Conservation (phyloP, 2,329 filamentous ascomycete genomes). For the Xylaria hypoxylon region DNA sequence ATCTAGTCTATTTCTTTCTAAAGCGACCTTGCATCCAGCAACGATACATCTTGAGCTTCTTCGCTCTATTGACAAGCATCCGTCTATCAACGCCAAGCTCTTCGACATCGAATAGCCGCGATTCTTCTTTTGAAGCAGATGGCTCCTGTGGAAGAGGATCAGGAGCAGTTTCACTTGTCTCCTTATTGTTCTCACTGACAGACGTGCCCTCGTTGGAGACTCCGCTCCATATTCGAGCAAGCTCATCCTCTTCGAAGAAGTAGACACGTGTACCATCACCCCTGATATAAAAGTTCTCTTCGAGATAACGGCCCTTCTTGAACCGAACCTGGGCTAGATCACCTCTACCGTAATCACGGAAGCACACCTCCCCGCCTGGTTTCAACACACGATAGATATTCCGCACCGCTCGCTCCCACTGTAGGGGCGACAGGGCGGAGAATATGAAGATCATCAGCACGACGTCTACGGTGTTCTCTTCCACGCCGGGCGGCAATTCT, state of each 20-base stretch:
- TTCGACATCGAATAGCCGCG: conserved; percentile 73
- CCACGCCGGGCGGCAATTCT: conserved; percentile 79
- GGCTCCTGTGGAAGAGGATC: conserved; percentile 37
- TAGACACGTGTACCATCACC: conserved; percentile 97
- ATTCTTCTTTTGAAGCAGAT: conserved; percentile 34
- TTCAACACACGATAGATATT: conserved; percentile 89
- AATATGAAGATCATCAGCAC: conserved; percentile 98
- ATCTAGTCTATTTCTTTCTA: conserved; percentile 68
- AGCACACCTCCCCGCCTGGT: conserved; percentile 91
- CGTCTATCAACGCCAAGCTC: conserved; percentile 87
- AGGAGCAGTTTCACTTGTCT: conserved; percentile 39
- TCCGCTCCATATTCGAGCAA: conserved; percentile 79
- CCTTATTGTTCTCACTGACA: conserved; percentile 39
- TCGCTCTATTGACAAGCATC: conserved; percentile 90
- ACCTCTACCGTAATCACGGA: conserved; percentile 95
- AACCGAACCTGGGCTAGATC: conserved; percentile 97
- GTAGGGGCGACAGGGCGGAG: conserved; percentile 84
- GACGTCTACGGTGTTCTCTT: conserved; percentile 85
- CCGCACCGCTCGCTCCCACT: conserved; percentile 84
- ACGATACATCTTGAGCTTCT: conserved; percentile 96
- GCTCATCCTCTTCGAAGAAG: conserved; percentile 91
- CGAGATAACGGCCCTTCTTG: conserved; percentile 92
- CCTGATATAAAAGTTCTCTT: conserved; percentile 96
- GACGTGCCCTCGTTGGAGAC: conserved; percentile 42
- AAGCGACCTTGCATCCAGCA: conserved; percentile 94